Evolutionary conservation across 352 stramenopile species (phyloP).

Genomic region (Detonula confervacea): DNA sequence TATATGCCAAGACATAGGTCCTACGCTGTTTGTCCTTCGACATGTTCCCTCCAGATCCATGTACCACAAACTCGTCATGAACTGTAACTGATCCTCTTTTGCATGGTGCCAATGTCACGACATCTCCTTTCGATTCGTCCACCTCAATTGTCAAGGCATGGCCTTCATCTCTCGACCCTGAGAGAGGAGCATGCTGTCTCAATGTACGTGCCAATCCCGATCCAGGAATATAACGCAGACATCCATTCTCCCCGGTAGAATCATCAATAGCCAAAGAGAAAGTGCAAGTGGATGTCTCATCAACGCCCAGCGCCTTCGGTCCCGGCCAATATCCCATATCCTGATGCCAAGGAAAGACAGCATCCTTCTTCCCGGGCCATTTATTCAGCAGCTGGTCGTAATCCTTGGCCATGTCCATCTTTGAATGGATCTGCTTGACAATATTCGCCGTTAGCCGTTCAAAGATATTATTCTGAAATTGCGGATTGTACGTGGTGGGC

Average conservation of each 20-base stretch:
- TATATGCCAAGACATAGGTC: conserved; percentile 79
- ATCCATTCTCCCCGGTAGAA: conserved; percentile 70
- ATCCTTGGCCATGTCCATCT: conserved; percentile 72
- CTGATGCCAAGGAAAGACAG: conserved; percentile 75
- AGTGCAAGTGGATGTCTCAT: conserved; percentile 69
- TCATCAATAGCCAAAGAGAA: conserved; percentile 77
- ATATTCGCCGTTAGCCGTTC: conserved; percentile 64
- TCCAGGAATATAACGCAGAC: conserved; percentile 66
- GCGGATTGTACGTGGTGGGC: conserved; percentile 65
- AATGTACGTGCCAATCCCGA: conserved; percentile 51
- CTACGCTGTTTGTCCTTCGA: conserved; percentile 53
- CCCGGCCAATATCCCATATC: conserved; percentile 73
- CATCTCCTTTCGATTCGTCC: conserved; percentile 52
- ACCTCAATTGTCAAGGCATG: conserved; percentile 68
- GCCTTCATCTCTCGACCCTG: conserved; percentile 63
- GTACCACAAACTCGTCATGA: conserved; percentile 79
- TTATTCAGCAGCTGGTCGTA: conserved; percentile 83
- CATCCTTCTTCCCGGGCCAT: conserved; percentile 62
- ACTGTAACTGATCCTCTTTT: conserved; percentile 65
- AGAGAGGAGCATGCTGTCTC: conserved; percentile 55
- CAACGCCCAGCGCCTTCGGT: conserved; percentile 46
- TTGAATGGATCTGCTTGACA: conserved; percentile 63
- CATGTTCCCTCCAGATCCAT: conserved; percentile 70
- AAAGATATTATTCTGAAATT: conserved; percentile 72
- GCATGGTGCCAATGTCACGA: conserved; percentile 56